A percentile compares a stretch with the other conserved stretches of the same genome.
Conservation (phyloP, 2,329 filamentous ascomycete genomes). For the Lizonia empirigonia region DNA sequence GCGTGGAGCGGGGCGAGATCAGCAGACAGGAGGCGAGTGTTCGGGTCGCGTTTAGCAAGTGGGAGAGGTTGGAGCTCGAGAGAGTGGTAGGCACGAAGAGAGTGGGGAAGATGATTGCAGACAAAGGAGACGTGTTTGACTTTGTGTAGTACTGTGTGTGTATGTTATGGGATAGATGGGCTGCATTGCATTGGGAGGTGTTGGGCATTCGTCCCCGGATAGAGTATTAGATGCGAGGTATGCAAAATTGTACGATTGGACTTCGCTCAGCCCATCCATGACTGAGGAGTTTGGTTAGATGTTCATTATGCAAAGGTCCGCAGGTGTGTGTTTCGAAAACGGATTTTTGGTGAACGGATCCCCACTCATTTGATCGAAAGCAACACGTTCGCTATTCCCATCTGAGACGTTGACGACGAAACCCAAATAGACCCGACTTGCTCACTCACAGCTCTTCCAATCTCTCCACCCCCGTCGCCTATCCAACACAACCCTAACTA, state of each 20-base stretch:
- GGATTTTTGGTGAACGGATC: no score
- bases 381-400: no score
- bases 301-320: no score
- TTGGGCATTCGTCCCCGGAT: no score
- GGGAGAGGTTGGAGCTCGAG: conserved; percentile 88
- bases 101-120: conserved; percentile 80
- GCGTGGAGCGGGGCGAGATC: conserved; percentile 64
- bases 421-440: not conserved
- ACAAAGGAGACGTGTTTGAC: conserved; percentile 89
- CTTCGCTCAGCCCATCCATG: no score
- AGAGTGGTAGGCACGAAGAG: conserved; percentile 82
- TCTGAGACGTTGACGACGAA: not conserved
- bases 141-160: conserved; percentile 67
- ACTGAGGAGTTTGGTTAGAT: no score
- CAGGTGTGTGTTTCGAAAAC: no score
- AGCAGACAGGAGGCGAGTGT: conserved; percentile 56
- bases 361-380: no score
- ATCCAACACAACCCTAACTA: conserved; percentile 58
- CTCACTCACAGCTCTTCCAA: conserved; percentile 38
- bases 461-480: conserved; percentile 53
- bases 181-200: not conserved
- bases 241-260: no score
- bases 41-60: conserved; percentile 76
- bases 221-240: no score
- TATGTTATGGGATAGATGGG: not conserved